These are phyloP conservation scores for Babesia gibsoni DNA, from an alignment of 169 alveolate species.

Conservation along the genomic window DNA sequence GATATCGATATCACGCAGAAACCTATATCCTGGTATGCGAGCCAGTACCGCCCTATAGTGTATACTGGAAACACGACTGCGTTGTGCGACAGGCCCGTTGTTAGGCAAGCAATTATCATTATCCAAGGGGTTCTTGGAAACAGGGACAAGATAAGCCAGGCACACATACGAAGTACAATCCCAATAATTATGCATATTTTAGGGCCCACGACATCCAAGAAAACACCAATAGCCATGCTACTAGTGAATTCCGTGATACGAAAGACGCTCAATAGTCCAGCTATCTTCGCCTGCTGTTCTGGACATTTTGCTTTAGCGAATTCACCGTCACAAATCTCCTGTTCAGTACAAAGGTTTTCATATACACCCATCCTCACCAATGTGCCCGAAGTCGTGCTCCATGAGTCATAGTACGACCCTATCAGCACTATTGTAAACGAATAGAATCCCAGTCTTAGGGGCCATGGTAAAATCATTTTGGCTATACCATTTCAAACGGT, in stretches of 20 bases:
- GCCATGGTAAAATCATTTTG: slow-evolving; percentile 34
- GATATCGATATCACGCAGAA: slow-evolving; percentile 47
- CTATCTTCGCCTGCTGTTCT: slow-evolving; percentile 29
- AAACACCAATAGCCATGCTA: slow-evolving; percentile 52
- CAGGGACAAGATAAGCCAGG: slow-evolving; percentile 42
- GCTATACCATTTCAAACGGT: too few relatives aligned
- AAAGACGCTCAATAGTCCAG: slow-evolving; percentile 43
- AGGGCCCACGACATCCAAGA: slow-evolving; percentile 57
- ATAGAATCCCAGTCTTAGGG: slow-evolving; percentile 21
- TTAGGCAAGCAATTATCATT: slow-evolving; percentile 42
- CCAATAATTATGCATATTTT: slow-evolving; percentile 25
- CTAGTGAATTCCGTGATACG: slow-evolving; percentile 58
- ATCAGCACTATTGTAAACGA: not conserved
- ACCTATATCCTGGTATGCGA: slow-evolving; percentile 26
- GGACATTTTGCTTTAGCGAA: slow-evolving; percentile 16
- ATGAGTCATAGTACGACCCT: slow-evolving; percentile 58
- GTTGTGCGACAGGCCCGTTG: slow-evolving; percentile 41
- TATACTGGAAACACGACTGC: slow-evolving; percentile 60
- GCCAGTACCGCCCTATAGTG: slow-evolving; percentile 56
- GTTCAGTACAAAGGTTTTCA: slow-evolving; percentile 5
- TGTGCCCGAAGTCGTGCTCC: slow-evolving; percentile 50
- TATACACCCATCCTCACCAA: slow-evolving; percentile 52
- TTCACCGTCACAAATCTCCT: not conserved
- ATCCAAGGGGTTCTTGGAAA: slow-evolving; percentile 5
- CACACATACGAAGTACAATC: slow-evolving; percentile 20